Conservation (phyloP, 768 basidiomycete genomes). For the Cystofilobasidium bisporidii region DNA sequence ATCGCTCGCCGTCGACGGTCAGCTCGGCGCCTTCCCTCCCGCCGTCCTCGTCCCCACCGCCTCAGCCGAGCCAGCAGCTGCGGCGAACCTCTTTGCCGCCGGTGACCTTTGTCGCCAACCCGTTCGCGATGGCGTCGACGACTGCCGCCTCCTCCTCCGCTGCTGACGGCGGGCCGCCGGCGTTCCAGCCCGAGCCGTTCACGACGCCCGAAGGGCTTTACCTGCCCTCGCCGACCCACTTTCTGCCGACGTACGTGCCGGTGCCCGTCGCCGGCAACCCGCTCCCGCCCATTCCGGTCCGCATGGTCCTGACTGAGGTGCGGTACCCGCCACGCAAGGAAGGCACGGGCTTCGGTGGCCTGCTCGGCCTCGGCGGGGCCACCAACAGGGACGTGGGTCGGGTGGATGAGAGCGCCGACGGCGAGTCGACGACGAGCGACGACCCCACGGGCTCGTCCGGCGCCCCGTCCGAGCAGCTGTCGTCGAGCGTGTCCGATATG, state of each 20-base stretch:
- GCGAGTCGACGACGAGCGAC: constrained; percentile 4
- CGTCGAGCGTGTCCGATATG: not conserved
- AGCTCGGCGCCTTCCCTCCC: no score
- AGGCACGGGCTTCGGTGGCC: constrained; percentile 15
- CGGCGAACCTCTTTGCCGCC: no score
- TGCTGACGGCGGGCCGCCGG: no score
- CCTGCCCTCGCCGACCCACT: constrained; percentile 7
- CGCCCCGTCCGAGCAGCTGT: constrained; percentile 2
- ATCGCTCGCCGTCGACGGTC: no score
- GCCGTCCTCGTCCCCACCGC: no score
- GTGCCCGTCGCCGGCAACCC: not conserved
- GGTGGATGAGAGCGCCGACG: not conserved
- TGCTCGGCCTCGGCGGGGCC: constrained; percentile 22
- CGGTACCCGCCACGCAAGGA: constrained; percentile 18
- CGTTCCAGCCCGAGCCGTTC: constrained; percentile 20
- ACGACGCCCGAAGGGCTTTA: constrained; percentile 24
- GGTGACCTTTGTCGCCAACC: no score
- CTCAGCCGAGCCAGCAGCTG: no score
- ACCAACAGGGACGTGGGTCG: not conserved
- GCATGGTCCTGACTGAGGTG: constrained; percentile 7
- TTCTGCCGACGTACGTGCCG: constrained; percentile 14
- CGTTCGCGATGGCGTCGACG: no score
- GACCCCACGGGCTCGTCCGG: constrained; percentile 5
- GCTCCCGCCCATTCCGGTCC: constrained; percentile 7
- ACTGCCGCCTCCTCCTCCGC: no score